Base-by-base conservation (phyloP, 2,329 filamentous ascomycete genomes). In the Talaromyces sp. region DNA sequence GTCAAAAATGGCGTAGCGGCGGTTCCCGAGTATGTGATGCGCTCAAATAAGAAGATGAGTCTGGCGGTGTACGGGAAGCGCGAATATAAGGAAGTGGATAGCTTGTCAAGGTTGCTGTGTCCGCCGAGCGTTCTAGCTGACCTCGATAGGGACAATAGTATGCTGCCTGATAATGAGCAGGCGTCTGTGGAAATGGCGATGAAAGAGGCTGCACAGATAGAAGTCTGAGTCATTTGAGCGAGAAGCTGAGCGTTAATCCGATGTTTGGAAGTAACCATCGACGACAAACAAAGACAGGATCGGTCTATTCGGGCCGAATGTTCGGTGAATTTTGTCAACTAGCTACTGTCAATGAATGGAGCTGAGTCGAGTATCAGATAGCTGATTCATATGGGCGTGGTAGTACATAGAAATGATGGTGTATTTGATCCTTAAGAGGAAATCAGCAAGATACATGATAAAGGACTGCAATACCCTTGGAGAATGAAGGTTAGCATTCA, bases 11-110 rank as follows among this genome's bases (percentile, higher is more conserved):
- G 53, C 53, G 31, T 36, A 25, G 13, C n/a, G n/a, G 31, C 53
- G 1, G 11, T 38, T 10, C 53, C 31, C 31, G 53, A 58, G 31
- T 58, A 58, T 38, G 31, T 58, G 7, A 8, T 58, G 53, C n/a
- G 31, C 53, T 34, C 53, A 38, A 29, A 38, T 10, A 58, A 58
- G 31, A 38, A 22, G 53, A 58, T 58, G 10, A 58, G 53, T 58
- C 31, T 58, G n/a, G 53, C 53, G 31, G 17, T 58, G n/a, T 36
- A 58, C n/a, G 31, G 53, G 31, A 56, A 36, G 3, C 7, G 17
- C 17, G 53, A 38, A 38, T 58, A 58, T 38, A 58, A 25, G 53
- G 19, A 38, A 22, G 53, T 22, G n/a, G n/a, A 25, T 58, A 58
- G 53, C 53, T 58, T 58, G 31, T 47, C 45, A 22, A 47, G 45